Evolutionary conservation across 2,329 filamentous ascomycete genomes (phyloP).

Genomic region (Xylariaceae sp.): DNA sequence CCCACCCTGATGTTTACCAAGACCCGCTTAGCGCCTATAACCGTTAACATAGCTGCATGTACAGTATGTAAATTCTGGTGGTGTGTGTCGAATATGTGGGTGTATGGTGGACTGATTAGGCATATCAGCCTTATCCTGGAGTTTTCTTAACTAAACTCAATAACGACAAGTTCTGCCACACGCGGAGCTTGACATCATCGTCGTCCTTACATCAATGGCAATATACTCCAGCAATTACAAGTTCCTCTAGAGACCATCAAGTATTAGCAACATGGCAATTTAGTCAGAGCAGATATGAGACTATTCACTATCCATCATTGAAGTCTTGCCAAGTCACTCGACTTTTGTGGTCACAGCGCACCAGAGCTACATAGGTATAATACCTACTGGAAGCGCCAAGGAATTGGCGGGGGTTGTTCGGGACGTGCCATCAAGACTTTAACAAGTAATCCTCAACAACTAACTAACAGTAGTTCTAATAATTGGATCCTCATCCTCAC

Average conservation of each 20-base stretch:
- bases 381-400: conserved; percentile 9
- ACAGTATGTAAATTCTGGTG: conserved; percentile 9
- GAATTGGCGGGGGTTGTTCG: neutral
- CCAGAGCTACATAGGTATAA: neutral
- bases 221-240: too few relatives aligned
- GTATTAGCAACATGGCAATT: too few relatives aligned
- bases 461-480: neutral
- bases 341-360: neutral
- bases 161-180: conserved; percentile 5
- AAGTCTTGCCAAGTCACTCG: neutral
- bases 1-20: conserved; percentile 16
- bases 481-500: conserved; percentile 12
- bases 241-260: too few relatives aligned
- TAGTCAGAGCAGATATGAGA: too few relatives aligned
- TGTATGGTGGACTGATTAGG: conserved; percentile 16
- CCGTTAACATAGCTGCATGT: conserved; percentile 19
- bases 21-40: conserved; percentile 23
- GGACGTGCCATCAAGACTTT: neutral
- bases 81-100: conserved; percentile 1
- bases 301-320: too few relatives aligned
- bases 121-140: conserved; percentile 10
- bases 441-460: too few relatives aligned
- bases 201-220: neutral
- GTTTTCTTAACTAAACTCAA: conserved; percentile 14
- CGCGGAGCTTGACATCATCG: conserved; percentile 15